Conservation (phyloP, 108 stramenopile genomes). For the Cyclotella kingstonii region DNA sequence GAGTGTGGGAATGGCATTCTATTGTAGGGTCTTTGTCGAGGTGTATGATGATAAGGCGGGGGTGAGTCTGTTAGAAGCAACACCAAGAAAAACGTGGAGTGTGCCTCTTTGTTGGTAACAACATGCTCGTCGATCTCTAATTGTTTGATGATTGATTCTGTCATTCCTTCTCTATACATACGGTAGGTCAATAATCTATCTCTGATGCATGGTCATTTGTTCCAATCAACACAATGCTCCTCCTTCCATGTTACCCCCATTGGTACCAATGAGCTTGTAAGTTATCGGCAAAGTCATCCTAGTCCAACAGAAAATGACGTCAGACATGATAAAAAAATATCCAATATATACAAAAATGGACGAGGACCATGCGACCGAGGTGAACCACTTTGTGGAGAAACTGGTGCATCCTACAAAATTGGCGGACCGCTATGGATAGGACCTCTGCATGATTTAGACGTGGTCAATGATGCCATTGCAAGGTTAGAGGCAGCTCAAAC, state of each 20-base stretch:
- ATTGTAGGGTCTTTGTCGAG: conserved; percentile 97
- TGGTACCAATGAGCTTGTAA: conserved; percentile 42
- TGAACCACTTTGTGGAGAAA: conserved; percentile 58
- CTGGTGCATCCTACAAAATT: conserved; percentile 81
- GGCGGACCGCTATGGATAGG: conserved; percentile 95
- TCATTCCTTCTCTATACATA: no score
- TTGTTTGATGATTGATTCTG: not conserved
- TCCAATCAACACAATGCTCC: conserved; percentile 93
- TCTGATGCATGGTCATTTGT: conserved; percentile 81
- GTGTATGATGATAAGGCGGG: conserved; percentile 87
- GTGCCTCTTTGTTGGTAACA: not conserved
- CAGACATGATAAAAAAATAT: conserved; percentile 54
- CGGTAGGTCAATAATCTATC: conserved; percentile 66
- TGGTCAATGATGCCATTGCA: conserved; percentile 72
- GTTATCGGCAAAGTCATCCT: conserved; percentile 12
- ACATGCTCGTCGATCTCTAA: not conserved
- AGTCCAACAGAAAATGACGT: conserved; percentile 11
- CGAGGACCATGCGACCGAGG: conserved; percentile 42
- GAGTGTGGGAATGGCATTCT: conserved; percentile 95
- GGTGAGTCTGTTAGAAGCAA: no score
- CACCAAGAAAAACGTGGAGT: no score
- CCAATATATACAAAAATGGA: conserved; percentile 49
- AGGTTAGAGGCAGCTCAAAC: conserved; percentile 52
- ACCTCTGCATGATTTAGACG: conserved; percentile 89
- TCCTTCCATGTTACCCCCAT: conserved; percentile 82